Conservation (phyloP, 2,329 filamentous ascomycete genomes). For the Aspergillus sp. region DNA sequence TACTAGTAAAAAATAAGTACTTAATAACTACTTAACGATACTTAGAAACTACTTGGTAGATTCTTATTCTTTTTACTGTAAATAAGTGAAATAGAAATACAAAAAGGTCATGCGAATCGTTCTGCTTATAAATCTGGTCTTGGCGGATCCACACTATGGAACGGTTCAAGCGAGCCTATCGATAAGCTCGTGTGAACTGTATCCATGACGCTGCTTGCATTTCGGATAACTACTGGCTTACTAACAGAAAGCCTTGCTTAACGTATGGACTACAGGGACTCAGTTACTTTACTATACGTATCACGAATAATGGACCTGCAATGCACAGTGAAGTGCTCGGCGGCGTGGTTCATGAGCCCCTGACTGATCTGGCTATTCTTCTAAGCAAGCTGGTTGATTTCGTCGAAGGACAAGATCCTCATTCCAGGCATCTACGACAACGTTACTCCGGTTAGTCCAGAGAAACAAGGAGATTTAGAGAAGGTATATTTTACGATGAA, state of each 20-base stretch:
- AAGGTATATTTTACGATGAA: constrained; percentile 81
- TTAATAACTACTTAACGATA: no score
- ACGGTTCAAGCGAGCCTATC: no score
- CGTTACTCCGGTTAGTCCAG: constrained; percentile 72
- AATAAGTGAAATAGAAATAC: no score
- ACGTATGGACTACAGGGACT: constrained; percentile 86
- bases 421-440: constrained; percentile 81
- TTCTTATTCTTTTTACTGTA: no score
- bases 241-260: constrained; percentile 86
- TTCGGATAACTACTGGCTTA: constrained; percentile 93
- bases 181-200: no score
- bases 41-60: no score
- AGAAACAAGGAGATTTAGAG: constrained; percentile 75
- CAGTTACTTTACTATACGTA: constrained; percentile 85
- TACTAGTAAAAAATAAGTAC: no score
- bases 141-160: no score
- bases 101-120: no score
- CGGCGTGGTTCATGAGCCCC: constrained; percentile 84
- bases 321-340: constrained; percentile 88
- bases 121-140: no score
- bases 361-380: constrained; percentile 80
- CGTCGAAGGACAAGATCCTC: constrained; percentile 71
- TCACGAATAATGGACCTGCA: constrained; percentile 78
- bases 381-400: constrained; percentile 73
- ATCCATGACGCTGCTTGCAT: constrained; percentile 95